Percentiles rank a stretch among this genome's conserved stretches.
phyloP scores from a whole-genome alignment of 1,284 basidiomycete species.

The Prillingera fragicola region DNA sequence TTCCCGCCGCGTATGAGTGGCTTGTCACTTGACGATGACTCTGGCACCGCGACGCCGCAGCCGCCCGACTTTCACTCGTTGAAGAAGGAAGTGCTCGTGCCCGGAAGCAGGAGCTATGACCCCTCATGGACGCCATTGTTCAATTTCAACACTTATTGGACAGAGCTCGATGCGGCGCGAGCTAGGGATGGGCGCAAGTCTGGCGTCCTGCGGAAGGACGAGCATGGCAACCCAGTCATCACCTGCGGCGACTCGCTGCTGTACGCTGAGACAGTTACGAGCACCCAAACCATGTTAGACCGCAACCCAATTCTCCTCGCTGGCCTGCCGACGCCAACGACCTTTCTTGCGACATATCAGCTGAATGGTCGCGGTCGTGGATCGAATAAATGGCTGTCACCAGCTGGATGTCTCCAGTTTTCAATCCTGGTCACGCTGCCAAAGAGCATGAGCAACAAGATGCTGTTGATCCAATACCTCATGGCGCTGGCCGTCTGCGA shows the following conservation, averaged over 20 bases:
- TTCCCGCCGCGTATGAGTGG: conserved; percentile 7
- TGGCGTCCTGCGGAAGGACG: conserved; percentile 24
- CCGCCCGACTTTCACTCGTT: conserved; percentile 36
- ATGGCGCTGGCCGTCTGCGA: conserved; percentile 80
- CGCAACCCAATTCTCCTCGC: conserved; percentile 73
- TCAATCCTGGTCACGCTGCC: conserved; percentile 67
- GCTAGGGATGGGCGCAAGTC: conserved; percentile 24
- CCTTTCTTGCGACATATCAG: conserved; percentile 82
- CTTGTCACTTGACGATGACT: conserved; percentile 24
- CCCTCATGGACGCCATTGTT: conserved; percentile 48
- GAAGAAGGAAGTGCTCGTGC: conserved; percentile 33
- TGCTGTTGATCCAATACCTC: conserved; percentile 92
- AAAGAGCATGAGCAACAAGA: conserved; percentile 55
- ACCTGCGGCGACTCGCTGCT: conserved; percentile 68
- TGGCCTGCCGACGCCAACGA: conserved; percentile 60
- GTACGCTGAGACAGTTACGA: conserved; percentile 84
- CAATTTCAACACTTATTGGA: conserved; percentile 46
- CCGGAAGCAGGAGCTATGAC: conserved; percentile 24
- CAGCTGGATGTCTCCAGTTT: conserved; percentile 78
- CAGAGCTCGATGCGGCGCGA: conserved; percentile 34
- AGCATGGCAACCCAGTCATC: no score
- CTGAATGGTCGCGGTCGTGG: conserved; percentile 83
- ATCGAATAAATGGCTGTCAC: conserved; percentile 86
- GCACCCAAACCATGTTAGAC: conserved; percentile 91
- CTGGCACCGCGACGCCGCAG: conserved; percentile 52